A percentile compares a stretch with the other conserved stretches of the same genome.
These are phyloP conservation scores for Suillus subaureus DNA, from an alignment of 768 basidiomycete genomes.

Conservation along the genomic window DNA sequence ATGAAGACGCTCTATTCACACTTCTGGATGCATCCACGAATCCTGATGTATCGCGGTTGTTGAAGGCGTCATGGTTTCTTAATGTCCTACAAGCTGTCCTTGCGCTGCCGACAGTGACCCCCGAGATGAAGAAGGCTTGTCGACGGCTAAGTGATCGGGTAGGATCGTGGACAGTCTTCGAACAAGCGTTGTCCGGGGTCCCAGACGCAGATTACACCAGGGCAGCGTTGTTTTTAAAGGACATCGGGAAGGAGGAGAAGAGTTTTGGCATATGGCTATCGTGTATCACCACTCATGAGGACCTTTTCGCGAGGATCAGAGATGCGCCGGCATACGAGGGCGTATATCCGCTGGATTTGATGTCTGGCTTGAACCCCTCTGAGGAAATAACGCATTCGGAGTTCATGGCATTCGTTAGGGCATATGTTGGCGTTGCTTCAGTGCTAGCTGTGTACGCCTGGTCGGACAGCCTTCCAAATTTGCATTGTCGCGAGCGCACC, in stretches of 20 bases:
- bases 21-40: slow-evolving; percentile 70
- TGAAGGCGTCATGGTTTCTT: slow-evolving; percentile 42
- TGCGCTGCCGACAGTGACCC: slow-evolving; percentile 36
- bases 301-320: slow-evolving; percentile 48
- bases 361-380: slow-evolving; percentile 38
- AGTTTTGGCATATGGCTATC: slow-evolving; percentile 75
- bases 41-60: slow-evolving; percentile 58
- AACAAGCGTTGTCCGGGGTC: slow-evolving; percentile 57
- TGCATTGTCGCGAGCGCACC: slow-evolving; percentile 62
- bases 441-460: slow-evolving; percentile 77
- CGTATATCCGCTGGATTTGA: slow-evolving; percentile 50
- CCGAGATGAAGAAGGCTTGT: slow-evolving; percentile 46
- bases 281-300: slow-evolving; percentile 62
- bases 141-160: slow-evolving; percentile 52
- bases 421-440: slow-evolving; percentile 65
- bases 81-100: slow-evolving; percentile 40
- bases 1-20: slow-evolving; percentile 54
- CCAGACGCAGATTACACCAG: slow-evolving; percentile 50
- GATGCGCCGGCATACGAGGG: slow-evolving; percentile 51
- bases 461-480: slow-evolving; percentile 75
- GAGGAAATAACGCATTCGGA: slow-evolving; percentile 47
- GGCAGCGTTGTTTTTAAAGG: slow-evolving; percentile 55
- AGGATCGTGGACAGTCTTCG: slow-evolving; percentile 59
- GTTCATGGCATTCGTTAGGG: slow-evolving; percentile 65
- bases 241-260: slow-evolving; percentile 64